Conservation (phyloP, 768 basidiomycete species). For the Chalciporus chontae region DNA sequence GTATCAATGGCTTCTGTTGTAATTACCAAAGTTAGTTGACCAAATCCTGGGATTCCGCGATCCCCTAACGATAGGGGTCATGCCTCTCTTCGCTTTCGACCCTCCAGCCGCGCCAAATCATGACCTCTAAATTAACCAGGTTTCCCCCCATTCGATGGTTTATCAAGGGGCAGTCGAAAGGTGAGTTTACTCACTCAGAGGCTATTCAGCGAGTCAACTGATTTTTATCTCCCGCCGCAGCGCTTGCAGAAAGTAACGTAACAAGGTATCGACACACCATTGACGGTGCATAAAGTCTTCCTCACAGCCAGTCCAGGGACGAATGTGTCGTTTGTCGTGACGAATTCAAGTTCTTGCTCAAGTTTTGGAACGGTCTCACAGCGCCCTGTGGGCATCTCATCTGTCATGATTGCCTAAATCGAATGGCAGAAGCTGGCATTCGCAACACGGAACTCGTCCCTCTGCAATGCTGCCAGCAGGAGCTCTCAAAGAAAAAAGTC, state of each 20-base stretch:
- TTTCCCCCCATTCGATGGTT: neutral
- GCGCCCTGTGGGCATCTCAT: neutral
- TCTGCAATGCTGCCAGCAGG: neutral
- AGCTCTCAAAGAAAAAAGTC: neutral
- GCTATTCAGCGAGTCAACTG: too few relatives aligned
- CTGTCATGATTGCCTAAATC: neutral
- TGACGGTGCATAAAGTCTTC: too few relatives aligned
- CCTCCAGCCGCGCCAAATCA: neutral
- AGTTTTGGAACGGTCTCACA: neutral
- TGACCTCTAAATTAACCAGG: neutral
- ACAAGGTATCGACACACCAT: too few relatives aligned
- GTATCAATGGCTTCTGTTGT: constrained; percentile 22
- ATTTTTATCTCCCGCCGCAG: neutral
- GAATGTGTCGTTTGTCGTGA: too few relatives aligned
- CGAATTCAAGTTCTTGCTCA: neutral
- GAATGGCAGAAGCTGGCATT: neutral
- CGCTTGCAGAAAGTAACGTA: too few relatives aligned
- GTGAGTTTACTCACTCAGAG: neutral
- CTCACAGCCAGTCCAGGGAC: too few relatives aligned
- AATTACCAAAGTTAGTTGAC: constrained; percentile 4
- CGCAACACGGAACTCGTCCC: neutral
- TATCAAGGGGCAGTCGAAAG: neutral
- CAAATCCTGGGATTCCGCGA: neutral
- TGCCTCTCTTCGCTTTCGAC: neutral
- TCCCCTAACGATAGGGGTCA: neutral